Base-by-base conservation (phyloP, 805 yeast species). In the Myxozyma melibiosi region DNA sequence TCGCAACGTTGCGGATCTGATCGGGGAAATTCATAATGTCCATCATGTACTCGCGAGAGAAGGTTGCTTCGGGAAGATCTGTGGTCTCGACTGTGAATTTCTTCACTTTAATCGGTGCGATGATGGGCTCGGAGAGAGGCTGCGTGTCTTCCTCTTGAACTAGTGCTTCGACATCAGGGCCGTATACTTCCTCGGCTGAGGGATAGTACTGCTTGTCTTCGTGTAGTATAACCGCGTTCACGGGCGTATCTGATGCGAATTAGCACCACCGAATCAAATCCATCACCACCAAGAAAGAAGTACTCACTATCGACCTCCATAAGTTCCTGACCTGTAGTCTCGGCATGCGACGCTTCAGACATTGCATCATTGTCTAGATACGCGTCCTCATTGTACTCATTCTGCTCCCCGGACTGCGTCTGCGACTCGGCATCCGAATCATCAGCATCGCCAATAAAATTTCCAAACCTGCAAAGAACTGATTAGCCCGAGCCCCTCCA, bases 1-100 rank as follows among this genome's bases (percentile, higher is more conserved):
- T 64, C 0, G 91, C 86, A 16, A 91, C 73, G 70, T 87, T 91
- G 46, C 96, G 78, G 7, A 85, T 77, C 63, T 85, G 83, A 13
- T 82, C 83, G 0, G 96, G 90, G 1, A 81, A 64, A 8, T 65
- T 59, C 64, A 83, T 67, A 46, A 81, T 64, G 3, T 78, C 74
- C 20, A 76, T 65, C 76, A 89, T 76, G 64, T 84, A 92, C 3
- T 82, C 80, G 51, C 87, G 78, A 6, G 86, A 79, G 65, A 84
- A 90, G 0, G 70, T 67, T 0, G 86, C 78, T 41, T 75, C 74
- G 0, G 96, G 96, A 3, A 86, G 71, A 2, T 68, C 73, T 7
- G 43, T 20, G 5, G 48, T 38, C 56, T 81, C 87, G 14, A 84
- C 66, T 40, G 76, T 74, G 64, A 80, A 75, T 1, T 68, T 66